These are phyloP conservation scores for Primulina eburnea DNA, from an alignment of 257 asterid species.

Conservation along the genomic window DNA sequence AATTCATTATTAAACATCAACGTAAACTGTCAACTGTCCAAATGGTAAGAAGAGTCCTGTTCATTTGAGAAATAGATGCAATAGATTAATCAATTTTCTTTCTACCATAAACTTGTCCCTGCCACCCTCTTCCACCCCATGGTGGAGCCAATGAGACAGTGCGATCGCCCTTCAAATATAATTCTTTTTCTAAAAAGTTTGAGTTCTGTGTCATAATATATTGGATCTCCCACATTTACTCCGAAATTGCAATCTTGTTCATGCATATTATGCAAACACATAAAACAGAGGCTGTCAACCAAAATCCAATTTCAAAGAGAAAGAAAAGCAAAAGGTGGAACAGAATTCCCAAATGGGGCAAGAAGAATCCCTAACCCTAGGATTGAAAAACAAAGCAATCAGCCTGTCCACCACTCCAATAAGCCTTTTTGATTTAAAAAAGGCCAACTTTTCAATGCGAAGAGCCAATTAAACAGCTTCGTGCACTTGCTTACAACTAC, in stretches of 20 bases:
- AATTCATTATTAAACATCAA: slow-evolving; percentile 8
- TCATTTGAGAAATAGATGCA: background rate
- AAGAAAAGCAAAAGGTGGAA: slow-evolving; percentile 18
- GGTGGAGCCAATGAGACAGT: background rate
- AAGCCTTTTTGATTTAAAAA: background rate
- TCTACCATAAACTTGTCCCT: background rate
- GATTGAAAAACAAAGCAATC: slow-evolving; percentile 24
- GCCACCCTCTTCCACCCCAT: slow-evolving; percentile 11
- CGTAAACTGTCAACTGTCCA: background rate
- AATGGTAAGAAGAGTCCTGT: background rate
- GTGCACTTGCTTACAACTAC: slow-evolving; percentile 20
- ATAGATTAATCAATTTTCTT: background rate
- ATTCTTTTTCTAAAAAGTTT: no score
- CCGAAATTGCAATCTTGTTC: background rate
- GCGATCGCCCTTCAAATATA: background rate
- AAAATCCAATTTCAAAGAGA: slow-evolving; percentile 12
- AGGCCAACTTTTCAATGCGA: background rate
- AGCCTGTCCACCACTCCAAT: slow-evolving; percentile 16
- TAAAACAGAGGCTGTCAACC: background rate
- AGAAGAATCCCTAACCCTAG: slow-evolving; percentile 21
- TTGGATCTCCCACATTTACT: background rate
- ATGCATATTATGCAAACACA: background rate
- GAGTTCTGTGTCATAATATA: background rate
- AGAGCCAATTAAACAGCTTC: slow-evolving; percentile 9
- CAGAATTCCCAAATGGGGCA: slow-evolving; percentile 42